A percentile compares a stretch with the other conserved stretches of the same genome.
Conservation (phyloP, 441 rosid genomes). For the Sinapis alba region DNA sequence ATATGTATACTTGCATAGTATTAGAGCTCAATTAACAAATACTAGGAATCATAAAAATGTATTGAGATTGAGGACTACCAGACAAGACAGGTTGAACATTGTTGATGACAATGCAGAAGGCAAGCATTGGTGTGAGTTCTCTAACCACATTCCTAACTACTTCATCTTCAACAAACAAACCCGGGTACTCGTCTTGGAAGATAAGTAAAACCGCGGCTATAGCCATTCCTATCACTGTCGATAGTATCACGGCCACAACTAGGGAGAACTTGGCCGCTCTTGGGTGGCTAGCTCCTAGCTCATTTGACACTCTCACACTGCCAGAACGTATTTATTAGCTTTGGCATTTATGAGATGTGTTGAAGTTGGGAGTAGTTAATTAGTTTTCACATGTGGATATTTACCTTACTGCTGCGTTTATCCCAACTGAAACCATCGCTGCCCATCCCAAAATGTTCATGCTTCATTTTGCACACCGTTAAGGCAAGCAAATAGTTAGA, state of each 20-base stretch:
- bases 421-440: conserved; percentile 55
- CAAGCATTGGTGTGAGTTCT: conserved; percentile 67
- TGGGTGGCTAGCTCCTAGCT: conserved; percentile 72
- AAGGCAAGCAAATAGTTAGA: neutral
- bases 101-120: conserved; percentile 65
- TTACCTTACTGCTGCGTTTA: conserved; percentile 78
- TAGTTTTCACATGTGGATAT: neutral
- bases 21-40: neutral
- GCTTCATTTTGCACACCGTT: conserved; percentile 42
- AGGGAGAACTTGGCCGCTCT: conserved; percentile 62
- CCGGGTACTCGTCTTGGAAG: conserved; percentile 45
- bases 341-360: neutral
- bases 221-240: conserved; percentile 46
- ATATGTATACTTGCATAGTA: neutral
- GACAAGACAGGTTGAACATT: conserved; percentile 78
- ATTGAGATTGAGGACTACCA: conserved; percentile 41
- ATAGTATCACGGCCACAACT: conserved; percentile 53
- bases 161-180: conserved; percentile 50
- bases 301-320: conserved; percentile 80
- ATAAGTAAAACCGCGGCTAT: conserved; percentile 47
- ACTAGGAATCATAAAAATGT: neutral
- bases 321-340: neutral
- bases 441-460: conserved; percentile 76
- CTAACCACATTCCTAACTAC: conserved; percentile 52
- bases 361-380: neutral